Conservation (phyloP, 768 basidiomycete species). For the Lentinus tigrinus region DNA sequence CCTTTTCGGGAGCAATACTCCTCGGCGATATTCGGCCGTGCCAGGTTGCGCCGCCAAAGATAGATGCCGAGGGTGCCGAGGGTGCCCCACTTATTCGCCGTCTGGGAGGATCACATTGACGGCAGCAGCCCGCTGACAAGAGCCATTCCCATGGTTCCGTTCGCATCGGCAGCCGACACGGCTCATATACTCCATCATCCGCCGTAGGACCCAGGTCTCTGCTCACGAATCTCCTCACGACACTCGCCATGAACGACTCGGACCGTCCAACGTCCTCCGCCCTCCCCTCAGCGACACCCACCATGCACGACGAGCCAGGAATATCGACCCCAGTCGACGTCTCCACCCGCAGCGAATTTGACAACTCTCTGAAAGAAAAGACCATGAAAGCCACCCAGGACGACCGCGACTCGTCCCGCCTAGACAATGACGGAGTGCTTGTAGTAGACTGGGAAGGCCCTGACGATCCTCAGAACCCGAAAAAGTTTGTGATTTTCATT, state of each 20-base stretch:
- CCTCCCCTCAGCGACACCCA: slow-evolving; percentile 10
- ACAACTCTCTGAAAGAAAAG: background rate
- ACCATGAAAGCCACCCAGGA: background rate
- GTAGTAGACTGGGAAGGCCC: slow-evolving; percentile 37
- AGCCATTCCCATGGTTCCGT: background rate
- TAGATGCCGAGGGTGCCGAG: too few relatives aligned
- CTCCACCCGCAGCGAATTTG: background rate
- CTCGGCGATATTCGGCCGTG: background rate
- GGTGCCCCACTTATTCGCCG: background rate
- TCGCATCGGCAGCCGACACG: background rate
- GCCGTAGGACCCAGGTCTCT: background rate
- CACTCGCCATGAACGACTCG: background rate
- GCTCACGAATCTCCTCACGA: background rate
- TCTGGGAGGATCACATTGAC: too few relatives aligned
- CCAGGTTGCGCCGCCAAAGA: background rate
- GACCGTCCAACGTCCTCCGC: background rate
- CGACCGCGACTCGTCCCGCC: background rate
- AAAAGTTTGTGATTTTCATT: slow-evolving; percentile 26
- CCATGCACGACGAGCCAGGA: slow-evolving; percentile 11
- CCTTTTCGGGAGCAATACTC: background rate
- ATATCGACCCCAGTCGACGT: slow-evolving; percentile 6
- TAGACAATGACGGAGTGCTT: slow-evolving; percentile 7
- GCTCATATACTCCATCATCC: background rate
- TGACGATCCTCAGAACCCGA: slow-evolving; percentile 34
- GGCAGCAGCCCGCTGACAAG: background rate